phyloP scores from a whole-genome alignment of 2,329 filamentous ascomycete species.

The Exophiala oligosperma region DNA sequence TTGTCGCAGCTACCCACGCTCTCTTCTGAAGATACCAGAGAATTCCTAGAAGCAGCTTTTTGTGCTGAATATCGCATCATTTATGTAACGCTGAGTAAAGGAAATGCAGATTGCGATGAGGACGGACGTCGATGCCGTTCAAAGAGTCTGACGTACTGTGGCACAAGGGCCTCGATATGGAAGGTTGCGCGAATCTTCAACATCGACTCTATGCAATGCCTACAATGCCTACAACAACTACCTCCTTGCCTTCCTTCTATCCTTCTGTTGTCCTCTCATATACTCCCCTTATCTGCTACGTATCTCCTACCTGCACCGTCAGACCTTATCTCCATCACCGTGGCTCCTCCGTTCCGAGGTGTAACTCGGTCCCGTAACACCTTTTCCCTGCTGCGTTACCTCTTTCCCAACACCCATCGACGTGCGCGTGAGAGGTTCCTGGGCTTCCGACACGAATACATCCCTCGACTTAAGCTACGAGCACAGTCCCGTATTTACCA shows the following conservation, averaged over 20 bases:
- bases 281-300: slow-evolving; percentile 15
- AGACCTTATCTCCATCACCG: slow-evolving; percentile 6
- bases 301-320: background rate
- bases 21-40: too few relatives aligned
- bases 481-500: slow-evolving; percentile 76
- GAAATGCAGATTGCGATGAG: too few relatives aligned
- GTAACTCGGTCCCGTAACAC: slow-evolving; percentile 24
- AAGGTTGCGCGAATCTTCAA: background rate
- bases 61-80: too few relatives aligned
- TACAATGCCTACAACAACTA: background rate
- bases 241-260: background rate
- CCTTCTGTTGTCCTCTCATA: slow-evolving; percentile 6
- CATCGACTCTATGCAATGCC: background rate
- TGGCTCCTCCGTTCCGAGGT: slow-evolving; percentile 21
- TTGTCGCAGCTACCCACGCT: too few relatives aligned
- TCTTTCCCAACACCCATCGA: slow-evolving; percentile 66
- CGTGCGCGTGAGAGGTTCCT: slow-evolving; percentile 67
- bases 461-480: slow-evolving; percentile 69
- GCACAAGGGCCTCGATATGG: background rate
- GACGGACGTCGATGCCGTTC: background rate
- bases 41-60: too few relatives aligned
- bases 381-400: slow-evolving; percentile 58
- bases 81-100: too few relatives aligned
- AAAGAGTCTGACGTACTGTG: background rate
- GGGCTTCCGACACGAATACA: slow-evolving; percentile 70